These are phyloP conservation scores for Pyrus communis DNA, from an alignment of 306 rosid genomes.

Conservation along the genomic window DNA sequence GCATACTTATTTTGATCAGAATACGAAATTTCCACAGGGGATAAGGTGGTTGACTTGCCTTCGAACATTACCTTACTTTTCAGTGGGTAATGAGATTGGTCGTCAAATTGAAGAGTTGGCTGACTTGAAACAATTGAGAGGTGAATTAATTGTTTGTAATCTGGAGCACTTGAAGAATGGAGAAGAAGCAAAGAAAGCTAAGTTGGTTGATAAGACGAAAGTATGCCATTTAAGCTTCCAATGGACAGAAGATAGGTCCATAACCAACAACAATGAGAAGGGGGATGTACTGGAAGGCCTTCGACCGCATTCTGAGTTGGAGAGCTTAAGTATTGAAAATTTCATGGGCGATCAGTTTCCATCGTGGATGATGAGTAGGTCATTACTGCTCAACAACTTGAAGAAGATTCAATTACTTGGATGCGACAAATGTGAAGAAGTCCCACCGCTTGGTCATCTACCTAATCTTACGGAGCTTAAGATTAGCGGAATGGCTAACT, in stretches of 20 bases:
- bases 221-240: not conserved
- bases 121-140: not conserved
- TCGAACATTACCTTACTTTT: not conserved
- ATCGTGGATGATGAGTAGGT: not conserved
- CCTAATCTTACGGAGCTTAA: too few species aligned
- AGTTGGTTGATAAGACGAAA: not conserved
- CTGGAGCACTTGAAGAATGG: not conserved
- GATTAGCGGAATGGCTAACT: too few species aligned
- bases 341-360: not conserved
- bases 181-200: not conserved
- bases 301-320: not conserved
- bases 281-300: not conserved
- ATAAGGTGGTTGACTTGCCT: not conserved
- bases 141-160: not conserved
- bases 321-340: too few species aligned
- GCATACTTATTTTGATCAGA: too few species aligned
- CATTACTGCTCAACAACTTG: too few species aligned
- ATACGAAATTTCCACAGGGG: too few species aligned
- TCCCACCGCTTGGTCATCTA: too few species aligned
- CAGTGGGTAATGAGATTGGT: not conserved
- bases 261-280: too few species aligned
- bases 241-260: not conserved
- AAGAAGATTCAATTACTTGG: too few species aligned
- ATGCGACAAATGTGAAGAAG: too few species aligned
- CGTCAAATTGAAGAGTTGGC: not conserved